phyloP scores from a whole-genome alignment of 768 basidiomycete species.

The Ramaria sp. region DNA sequence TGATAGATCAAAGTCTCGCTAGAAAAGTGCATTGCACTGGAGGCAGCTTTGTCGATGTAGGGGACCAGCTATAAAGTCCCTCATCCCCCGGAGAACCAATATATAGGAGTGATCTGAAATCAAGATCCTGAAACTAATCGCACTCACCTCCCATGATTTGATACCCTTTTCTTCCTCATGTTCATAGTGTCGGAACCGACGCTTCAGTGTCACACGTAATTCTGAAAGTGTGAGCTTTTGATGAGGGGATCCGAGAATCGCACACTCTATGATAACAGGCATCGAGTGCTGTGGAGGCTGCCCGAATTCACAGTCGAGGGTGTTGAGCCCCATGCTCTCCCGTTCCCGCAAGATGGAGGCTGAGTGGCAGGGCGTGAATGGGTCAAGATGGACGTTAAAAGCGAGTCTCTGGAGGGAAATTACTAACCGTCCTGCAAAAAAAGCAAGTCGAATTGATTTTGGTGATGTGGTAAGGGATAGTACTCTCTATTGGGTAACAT shows the following conservation, averaged over 20 bases:
- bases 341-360: background rate
- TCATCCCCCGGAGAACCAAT: background rate
- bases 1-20: too few relatives aligned
- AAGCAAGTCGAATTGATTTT: background rate
- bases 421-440: background rate
- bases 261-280: constrained; percentile 4
- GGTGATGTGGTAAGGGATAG: constrained; percentile 3
- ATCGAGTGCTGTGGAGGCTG: background rate
- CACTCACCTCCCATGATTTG: constrained; percentile 8
- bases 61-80: background rate
- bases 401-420: background rate
- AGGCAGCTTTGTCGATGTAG: too few relatives aligned
- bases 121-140: background rate
- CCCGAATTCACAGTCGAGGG: background rate
- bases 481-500: constrained; percentile 2
- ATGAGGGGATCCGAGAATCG: constrained; percentile 5
- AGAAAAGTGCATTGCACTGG: too few relatives aligned
- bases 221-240: constrained; percentile 7
- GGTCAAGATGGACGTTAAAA: background rate
- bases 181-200: constrained; percentile 4
- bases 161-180: constrained; percentile 7
- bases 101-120: background rate
- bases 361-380: background rate
- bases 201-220: constrained; percentile 2
- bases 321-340: constrained; percentile 1